Conservation (phyloP, 495 filamentous ascomycete species). For the Penicillium salamii region DNA sequence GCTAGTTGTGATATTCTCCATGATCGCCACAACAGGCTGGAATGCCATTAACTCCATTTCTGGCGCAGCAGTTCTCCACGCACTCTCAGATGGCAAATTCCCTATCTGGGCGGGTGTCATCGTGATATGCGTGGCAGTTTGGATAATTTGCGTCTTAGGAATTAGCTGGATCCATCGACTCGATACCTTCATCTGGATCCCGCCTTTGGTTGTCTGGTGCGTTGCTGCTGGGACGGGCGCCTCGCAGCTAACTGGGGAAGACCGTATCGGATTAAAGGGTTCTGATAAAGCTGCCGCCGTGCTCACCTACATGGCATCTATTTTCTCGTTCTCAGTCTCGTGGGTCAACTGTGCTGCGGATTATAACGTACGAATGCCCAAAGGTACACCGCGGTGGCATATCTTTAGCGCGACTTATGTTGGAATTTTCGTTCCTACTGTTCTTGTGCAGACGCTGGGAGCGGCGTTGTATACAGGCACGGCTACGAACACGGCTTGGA, state of each 20-base stretch:
- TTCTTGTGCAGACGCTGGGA: slow-evolving; percentile 65
- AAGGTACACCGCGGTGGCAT: slow-evolving; percentile 40
- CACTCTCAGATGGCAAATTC: slow-evolving; percentile 21
- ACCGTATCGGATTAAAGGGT: slow-evolving; percentile 44
- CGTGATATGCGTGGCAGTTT: slow-evolving; percentile 24
- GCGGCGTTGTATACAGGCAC: slow-evolving; percentile 60
- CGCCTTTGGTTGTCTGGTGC: slow-evolving; percentile 38
- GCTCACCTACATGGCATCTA: slow-evolving; percentile 60
- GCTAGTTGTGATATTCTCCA: slow-evolving; percentile 26
- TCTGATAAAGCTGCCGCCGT: slow-evolving; percentile 52
- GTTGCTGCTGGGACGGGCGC: slow-evolving; percentile 35
- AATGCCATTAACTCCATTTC: slow-evolving; percentile 33
- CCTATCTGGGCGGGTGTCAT: slow-evolving; percentile 28
- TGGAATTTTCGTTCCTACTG: slow-evolving; percentile 58
- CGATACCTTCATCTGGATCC: slow-evolving; percentile 32
- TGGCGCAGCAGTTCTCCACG: slow-evolving; percentile 22
- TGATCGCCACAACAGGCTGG: slow-evolving; percentile 28
- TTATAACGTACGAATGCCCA: slow-evolving; percentile 66
- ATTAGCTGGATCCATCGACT: slow-evolving; percentile 28
- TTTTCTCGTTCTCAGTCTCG: slow-evolving; percentile 63
- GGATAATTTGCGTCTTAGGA: slow-evolving; percentile 22
- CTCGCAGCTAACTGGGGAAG: slow-evolving; percentile 24
- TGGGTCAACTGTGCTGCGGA: slow-evolving; percentile 66
- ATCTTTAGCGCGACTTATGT: slow-evolving; percentile 62
- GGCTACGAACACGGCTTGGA: slow-evolving; percentile 41